Conservation (phyloP, 2,329 filamentous ascomycete genomes). For the Botryotinia narcissicola region DNA sequence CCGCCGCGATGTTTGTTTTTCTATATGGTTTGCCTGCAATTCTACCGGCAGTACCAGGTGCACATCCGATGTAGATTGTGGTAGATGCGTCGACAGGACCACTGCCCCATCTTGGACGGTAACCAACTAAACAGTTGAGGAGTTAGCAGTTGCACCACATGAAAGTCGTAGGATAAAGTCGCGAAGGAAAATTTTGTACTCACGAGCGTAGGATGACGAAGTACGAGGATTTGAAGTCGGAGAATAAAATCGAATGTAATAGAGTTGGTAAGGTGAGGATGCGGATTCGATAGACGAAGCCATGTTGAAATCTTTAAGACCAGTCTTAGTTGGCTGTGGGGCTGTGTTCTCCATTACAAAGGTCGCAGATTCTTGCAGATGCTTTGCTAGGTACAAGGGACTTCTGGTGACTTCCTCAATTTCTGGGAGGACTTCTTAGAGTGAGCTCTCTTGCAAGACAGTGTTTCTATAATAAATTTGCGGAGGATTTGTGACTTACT, state of each 20-base stretch:
- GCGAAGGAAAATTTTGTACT: background rate
- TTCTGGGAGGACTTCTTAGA: background rate
- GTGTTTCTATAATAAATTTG: background rate
- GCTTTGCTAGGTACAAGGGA: background rate
- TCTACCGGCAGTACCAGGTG: background rate
- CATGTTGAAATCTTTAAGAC: background rate
- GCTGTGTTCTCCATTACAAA: background rate
- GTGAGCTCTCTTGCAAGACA: background rate
- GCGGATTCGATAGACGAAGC: background rate
- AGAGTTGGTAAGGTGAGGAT: background rate
- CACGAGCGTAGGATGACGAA: background rate
- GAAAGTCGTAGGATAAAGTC: too few species aligned
- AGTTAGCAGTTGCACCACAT: background rate
- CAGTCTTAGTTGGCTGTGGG: background rate
- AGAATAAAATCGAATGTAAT: background rate
- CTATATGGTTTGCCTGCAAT: background rate
- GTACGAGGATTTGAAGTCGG: background rate
- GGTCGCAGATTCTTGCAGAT: background rate
- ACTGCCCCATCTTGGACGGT: background rate
- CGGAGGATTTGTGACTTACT: too few species aligned
- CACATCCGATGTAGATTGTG: conserved; percentile 4
- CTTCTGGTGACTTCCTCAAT: background rate
- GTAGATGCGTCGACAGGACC: background rate
- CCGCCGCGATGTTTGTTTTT: background rate
- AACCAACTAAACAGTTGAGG: background rate